Evolutionary conservation across 2,329 filamentous ascomycete genomes (phyloP).

Genomic region (Cryphonectria nitschkei): DNA sequence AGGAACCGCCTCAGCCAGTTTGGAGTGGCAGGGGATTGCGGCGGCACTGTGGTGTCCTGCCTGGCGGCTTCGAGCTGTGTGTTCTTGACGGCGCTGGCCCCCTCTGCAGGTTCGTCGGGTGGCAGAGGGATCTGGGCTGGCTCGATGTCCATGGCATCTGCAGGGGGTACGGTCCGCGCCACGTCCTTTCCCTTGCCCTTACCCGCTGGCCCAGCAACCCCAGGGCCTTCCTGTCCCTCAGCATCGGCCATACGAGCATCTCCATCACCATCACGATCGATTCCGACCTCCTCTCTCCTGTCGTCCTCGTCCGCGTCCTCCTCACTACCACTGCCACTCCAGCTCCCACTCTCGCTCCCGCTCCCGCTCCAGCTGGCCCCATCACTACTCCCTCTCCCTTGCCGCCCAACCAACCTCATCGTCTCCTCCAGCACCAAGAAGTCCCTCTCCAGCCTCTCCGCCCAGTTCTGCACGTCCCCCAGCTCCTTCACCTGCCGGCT

Average conservation of each 20-base stretch:
- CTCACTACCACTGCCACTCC: constrained; percentile 33
- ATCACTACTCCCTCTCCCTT: constrained; percentile 37
- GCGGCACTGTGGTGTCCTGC: constrained; percentile 4
- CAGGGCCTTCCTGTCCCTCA: not conserved
- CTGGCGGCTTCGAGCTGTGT: constrained; percentile 4
- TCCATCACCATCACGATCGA: constrained; percentile 29
- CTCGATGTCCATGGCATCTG: constrained; percentile 27
- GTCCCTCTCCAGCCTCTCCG: constrained; percentile 75
- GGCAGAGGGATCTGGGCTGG: constrained; percentile 10
- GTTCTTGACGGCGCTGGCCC: constrained; percentile 11
- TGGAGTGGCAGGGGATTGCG: constrained; percentile 7
- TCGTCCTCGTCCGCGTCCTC: constrained; percentile 33
- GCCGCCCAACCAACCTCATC: constrained; percentile 55
- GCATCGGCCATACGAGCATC: constrained; percentile 27
- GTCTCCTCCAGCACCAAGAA: constrained; percentile 69
- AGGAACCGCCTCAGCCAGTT: constrained; percentile 23
- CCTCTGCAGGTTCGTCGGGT: not conserved
- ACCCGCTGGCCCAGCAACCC: not conserved
- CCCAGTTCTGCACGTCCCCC: constrained; percentile 56
- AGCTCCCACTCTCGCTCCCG: constrained; percentile 31
- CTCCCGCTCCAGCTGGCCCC: constrained; percentile 33
- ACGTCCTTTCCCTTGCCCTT: constrained; percentile 29
- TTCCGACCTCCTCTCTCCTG: constrained; percentile 31
- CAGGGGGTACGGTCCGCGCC: not conserved
- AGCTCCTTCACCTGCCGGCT: constrained; percentile 70